Evolutionary conservation across 139 green algal genomes (phyloP).

Genomic region (Limnomonas spitsbergensis): DNA sequence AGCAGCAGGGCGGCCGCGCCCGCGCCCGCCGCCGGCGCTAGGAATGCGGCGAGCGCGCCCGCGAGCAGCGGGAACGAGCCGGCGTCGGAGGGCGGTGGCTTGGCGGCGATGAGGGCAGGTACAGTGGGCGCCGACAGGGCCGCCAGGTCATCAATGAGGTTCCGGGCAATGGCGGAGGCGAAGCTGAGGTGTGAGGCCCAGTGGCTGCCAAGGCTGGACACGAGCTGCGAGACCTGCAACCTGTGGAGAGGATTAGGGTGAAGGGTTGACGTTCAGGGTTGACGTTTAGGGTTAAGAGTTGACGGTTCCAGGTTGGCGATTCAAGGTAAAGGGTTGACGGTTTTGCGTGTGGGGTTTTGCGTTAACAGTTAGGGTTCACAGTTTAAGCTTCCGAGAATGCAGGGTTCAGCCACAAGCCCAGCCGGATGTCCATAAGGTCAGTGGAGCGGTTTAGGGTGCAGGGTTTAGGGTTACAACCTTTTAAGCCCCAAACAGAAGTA

Average conservation of each 20-base stretch:
- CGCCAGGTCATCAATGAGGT: neutral
- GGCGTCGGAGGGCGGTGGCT: neutral
- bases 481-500: neutral
- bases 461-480: too few relatives aligned
- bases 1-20: neutral
- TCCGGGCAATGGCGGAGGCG: neutral
- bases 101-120: neutral
- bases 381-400: too few relatives aligned
- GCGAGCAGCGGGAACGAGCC: neutral
- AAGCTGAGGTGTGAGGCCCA: neutral
- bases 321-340: too few relatives aligned
- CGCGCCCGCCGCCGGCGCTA: neutral
- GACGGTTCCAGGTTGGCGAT: too few relatives aligned
- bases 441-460: too few relatives aligned
- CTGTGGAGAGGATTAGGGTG: neutral
- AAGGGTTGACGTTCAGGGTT: too few relatives aligned
- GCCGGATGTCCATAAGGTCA: too few relatives aligned
- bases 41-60: slow-evolving; percentile 2
- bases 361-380: too few relatives aligned
- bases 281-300: too few relatives aligned
- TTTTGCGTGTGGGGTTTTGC: too few relatives aligned
- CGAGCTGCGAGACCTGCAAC: neutral
- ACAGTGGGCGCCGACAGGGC: neutral
- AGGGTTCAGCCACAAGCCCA: too few relatives aligned
- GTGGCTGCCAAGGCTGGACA: neutral